Conservation (phyloP, 495 filamentous ascomycete species). For the Staphylotrichum tortipilum region DNA sequence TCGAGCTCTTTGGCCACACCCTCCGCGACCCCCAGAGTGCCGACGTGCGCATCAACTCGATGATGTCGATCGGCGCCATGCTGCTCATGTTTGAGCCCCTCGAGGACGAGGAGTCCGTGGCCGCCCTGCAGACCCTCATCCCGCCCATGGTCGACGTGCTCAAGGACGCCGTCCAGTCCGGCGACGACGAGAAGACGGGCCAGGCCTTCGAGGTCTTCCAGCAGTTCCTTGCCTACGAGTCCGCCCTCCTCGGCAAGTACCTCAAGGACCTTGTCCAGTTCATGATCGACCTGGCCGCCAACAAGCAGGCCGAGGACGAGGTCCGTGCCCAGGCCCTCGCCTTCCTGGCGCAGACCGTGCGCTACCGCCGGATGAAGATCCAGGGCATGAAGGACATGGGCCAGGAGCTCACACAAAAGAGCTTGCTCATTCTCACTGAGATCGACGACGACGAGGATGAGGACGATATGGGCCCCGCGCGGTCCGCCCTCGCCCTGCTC, state of each 20-base stretch:
- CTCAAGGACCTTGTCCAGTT: slow-evolving; percentile 87
- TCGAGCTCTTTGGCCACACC: slow-evolving; percentile 75
- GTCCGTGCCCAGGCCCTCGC: slow-evolving; percentile 80
- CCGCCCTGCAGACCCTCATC: slow-evolving; percentile 64
- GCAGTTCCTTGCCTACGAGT: slow-evolving; percentile 83
- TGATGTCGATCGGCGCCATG: slow-evolving; percentile 83
- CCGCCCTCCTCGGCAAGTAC: slow-evolving; percentile 70
- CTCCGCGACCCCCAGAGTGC: slow-evolving; percentile 85
- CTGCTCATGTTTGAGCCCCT: slow-evolving; percentile 82
- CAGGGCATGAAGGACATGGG: slow-evolving; percentile 70
- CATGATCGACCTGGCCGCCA: slow-evolving; percentile 79
- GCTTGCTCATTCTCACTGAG: slow-evolving; percentile 80
- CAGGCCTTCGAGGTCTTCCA: slow-evolving; percentile 97
- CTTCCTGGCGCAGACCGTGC: slow-evolving; percentile 86
- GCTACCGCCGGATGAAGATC: slow-evolving; percentile 91
- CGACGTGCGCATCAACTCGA: slow-evolving; percentile 88
- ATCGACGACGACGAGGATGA: slow-evolving; percentile 80
- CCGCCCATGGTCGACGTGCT: slow-evolving; percentile 86
- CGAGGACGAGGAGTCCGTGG: slow-evolving; percentile 63
- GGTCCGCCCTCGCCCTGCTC: slow-evolving; percentile 77
- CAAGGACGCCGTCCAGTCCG: slow-evolving; percentile 65
- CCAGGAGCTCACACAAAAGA: slow-evolving; percentile 75
- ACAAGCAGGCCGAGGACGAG: slow-evolving; percentile 69
- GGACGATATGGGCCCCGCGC: slow-evolving; percentile 80
- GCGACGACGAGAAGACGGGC: slow-evolving; percentile 77